phyloP scores from a whole-genome alignment of 805 yeast genomes.

The Ogataea ramenticola region DNA sequence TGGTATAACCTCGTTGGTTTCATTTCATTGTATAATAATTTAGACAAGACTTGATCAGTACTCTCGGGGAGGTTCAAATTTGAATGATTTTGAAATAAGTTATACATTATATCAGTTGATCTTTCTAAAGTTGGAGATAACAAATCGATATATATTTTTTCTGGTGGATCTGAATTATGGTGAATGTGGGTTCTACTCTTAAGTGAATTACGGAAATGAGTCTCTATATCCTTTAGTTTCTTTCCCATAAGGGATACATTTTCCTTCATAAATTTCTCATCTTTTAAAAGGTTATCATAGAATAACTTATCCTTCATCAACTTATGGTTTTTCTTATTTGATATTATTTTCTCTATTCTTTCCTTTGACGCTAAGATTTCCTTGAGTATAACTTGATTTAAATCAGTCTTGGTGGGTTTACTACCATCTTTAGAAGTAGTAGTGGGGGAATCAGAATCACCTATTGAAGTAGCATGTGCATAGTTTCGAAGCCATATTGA shows the following conservation, averaged over 20 bases:
- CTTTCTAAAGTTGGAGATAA: not conserved
- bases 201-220: too few relatives aligned
- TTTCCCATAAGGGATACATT: not conserved
- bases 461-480: too few relatives aligned
- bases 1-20: conserved; percentile 23
- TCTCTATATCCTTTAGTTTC: not conserved
- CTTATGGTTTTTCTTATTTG: too few relatives aligned
- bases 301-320: not conserved
- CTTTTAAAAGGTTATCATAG: not conserved
- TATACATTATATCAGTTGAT: not conserved
- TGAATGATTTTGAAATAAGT: not conserved
- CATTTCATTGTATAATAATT: conserved; percentile 20
- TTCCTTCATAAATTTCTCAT: not conserved
- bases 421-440: too few relatives aligned
- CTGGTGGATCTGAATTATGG: not conserved
- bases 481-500: too few relatives aligned
- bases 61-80: not conserved
- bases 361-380: not conserved
- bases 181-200: too few relatives aligned
- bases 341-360: too few relatives aligned
- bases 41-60: conserved; percentile 19
- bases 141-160: not conserved
- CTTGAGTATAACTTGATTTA: too few relatives aligned
- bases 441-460: too few relatives aligned
- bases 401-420: too few relatives aligned